Percentiles rank a stretch among this genome's conserved stretches.
These are phyloP conservation scores for Mychonastes homosphaera DNA, from an alignment of 139 green algal genomes.

Conservation along the genomic window DNA sequence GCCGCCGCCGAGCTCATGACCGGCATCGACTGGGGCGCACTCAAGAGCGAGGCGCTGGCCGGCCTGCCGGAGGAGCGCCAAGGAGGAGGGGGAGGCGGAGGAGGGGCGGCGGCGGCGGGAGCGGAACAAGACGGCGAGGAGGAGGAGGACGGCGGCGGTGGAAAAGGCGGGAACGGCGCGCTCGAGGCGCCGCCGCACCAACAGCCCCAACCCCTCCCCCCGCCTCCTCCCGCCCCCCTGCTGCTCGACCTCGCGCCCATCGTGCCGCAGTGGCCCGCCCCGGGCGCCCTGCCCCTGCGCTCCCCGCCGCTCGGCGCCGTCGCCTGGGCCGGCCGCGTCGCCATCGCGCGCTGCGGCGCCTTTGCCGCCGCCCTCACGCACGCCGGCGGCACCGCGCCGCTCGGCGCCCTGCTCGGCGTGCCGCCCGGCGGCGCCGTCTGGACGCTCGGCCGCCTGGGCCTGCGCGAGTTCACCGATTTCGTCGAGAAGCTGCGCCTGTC, in stretches of 20 bases:
- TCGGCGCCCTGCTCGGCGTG: constrained; percentile 20
- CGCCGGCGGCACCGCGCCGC: constrained; percentile 23
- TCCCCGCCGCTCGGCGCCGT: background rate
- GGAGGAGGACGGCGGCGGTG: background rate
- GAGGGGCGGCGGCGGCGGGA: background rate
- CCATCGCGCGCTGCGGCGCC: constrained; percentile 4
- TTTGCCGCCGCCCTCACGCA: constrained; percentile 14
- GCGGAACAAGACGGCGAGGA: background rate
- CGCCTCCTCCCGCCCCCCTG: background rate
- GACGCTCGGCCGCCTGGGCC: constrained; percentile 25
- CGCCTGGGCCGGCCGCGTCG: constrained; percentile 28
- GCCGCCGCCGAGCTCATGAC: background rate
- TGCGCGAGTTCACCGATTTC: constrained; percentile 44
- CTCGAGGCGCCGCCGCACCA: background rate
- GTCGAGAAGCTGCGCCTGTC: constrained; percentile 40
- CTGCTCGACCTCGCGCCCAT: constrained; percentile 24
- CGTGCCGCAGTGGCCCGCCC: constrained; percentile 1
- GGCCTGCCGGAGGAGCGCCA: background rate
- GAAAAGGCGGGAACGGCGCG: no score
- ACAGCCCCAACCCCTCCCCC: background rate
- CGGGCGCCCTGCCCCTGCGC: background rate
- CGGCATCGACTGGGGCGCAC: constrained; percentile 22
- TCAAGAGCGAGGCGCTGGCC: constrained; percentile 14
- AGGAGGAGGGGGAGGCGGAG: background rate
- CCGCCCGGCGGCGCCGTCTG: background rate